A percentile compares a stretch with the other conserved stretches of the same genome.
Evolutionary conservation across 805 yeast genomes (phyloP).

Genomic region (Zygosaccharomyces kombuchaensis): DNA sequence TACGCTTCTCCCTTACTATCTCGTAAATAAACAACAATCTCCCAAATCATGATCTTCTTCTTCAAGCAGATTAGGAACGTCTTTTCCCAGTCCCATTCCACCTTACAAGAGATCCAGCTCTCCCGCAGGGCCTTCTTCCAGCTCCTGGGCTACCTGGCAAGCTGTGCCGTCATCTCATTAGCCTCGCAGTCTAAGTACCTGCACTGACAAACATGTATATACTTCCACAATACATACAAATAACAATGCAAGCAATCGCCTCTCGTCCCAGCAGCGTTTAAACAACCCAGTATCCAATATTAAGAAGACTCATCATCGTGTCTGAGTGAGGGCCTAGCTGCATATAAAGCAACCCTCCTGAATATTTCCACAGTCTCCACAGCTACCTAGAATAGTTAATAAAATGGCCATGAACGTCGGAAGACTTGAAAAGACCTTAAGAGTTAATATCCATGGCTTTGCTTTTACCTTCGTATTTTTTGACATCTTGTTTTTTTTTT

Average conservation of each 20-base stretch:
- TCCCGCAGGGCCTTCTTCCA: constrained; percentile 36
- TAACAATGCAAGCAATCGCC: background rate
- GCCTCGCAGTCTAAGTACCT: constrained; percentile 26
- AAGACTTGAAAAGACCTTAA: too few relatives aligned
- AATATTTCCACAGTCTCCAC: background rate
- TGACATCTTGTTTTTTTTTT: background rate
- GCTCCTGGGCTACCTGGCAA: constrained; percentile 33
- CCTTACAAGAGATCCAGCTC: constrained; percentile 27
- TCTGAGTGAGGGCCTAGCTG: too few relatives aligned
- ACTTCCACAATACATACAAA: background rate
- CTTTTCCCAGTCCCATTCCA: constrained; percentile 31
- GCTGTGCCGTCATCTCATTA: constrained; percentile 33
- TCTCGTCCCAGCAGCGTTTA: background rate
- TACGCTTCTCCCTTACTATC: background rate
- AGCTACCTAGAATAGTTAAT: too few relatives aligned
- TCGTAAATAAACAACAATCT: background rate
- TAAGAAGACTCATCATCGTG: too few relatives aligned
- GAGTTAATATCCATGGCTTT: background rate
- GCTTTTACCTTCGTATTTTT: background rate
- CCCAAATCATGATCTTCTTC: constrained; percentile 21
- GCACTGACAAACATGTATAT: constrained; percentile 1
- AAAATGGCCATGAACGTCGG: too few relatives aligned
- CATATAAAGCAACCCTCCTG: too few relatives aligned
- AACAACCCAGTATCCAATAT: background rate
- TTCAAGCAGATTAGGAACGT: constrained; percentile 34